Evolutionary conservation across 768 basidiomycete genomes (phyloP).

Genomic region (Brasilioporus rufonigricans): DNA sequence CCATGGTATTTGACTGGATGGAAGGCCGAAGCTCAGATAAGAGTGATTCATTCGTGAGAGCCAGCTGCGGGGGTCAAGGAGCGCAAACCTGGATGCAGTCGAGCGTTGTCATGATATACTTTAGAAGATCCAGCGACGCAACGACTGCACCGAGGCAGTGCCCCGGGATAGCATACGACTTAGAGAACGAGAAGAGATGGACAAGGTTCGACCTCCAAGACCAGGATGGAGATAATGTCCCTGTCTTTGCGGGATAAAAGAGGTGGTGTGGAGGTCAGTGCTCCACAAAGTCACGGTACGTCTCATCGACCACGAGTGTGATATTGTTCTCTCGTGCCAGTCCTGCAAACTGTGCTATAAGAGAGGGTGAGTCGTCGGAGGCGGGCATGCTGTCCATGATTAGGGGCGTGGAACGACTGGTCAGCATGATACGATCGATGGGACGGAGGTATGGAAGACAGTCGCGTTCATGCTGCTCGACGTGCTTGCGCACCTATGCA

Average conservation of each 20-base stretch:
- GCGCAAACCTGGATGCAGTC: constrained; percentile 83
- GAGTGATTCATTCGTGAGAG: constrained; percentile 50
- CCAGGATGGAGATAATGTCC: constrained; percentile 13
- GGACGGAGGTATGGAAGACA: too few species aligned
- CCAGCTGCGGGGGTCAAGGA: constrained; percentile 69
- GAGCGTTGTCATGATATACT: constrained; percentile 52
- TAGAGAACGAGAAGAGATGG: constrained; percentile 79
- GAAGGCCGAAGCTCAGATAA: constrained; percentile 52
- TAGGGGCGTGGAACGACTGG: too few species aligned
- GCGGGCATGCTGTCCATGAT: too few species aligned
- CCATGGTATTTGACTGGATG: constrained; percentile 48
- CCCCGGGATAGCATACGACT: constrained; percentile 78
- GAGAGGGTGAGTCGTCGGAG: constrained; percentile 50
- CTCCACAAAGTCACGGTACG: constrained; percentile 80
- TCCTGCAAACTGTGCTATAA: constrained; percentile 56
- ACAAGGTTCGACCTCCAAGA: constrained; percentile 63
- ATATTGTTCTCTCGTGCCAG: constrained; percentile 54
- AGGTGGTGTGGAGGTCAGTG: constrained; percentile 51
- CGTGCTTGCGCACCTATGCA: too few species aligned
- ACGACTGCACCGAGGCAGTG: constrained; percentile 75
- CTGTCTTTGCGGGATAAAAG: constrained; percentile 36
- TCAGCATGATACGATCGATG: too few species aligned
- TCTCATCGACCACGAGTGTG: constrained; percentile 82
- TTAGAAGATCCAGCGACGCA: constrained; percentile 54
- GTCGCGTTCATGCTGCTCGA: too few species aligned